Conservation (phyloP, 1,139 yeast species). For the Geotrichum cucujoidarum region DNA sequence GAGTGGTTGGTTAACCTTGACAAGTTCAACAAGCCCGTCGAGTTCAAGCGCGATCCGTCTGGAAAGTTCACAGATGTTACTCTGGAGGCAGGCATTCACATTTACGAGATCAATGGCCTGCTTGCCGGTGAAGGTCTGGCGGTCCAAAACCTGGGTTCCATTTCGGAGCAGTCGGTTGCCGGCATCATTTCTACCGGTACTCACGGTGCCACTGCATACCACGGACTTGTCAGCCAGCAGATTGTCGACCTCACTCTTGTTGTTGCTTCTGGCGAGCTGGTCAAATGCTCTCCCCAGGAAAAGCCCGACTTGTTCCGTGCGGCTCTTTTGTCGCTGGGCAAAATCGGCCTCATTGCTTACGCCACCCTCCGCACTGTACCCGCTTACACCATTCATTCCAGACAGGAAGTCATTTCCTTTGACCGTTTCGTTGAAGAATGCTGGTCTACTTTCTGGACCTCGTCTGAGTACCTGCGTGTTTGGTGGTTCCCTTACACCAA, state of each 20-base stretch:
- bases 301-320: constrained; percentile 74
- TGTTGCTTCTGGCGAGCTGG: constrained; percentile 63
- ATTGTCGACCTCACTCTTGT: constrained; percentile 65
- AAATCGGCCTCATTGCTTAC: constrained; percentile 81
- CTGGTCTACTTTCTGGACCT: constrained; percentile 62
- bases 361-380: constrained; percentile 89
- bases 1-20: constrained; percentile 91
- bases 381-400: constrained; percentile 70
- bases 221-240: constrained; percentile 86
- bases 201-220: constrained; percentile 91
- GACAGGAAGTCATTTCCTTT: constrained; percentile 76
- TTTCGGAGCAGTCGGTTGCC: constrained; percentile 88
- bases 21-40: constrained; percentile 50
- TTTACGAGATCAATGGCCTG: constrained; percentile 69
- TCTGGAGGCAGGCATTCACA: constrained; percentile 85
- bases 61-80: constrained; percentile 81
- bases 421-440: constrained; percentile 62
- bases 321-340: constrained; percentile 82
- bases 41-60: constrained; percentile 39
- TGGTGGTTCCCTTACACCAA: constrained; percentile 98
- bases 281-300: constrained; percentile 63
- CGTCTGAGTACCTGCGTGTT: constrained; percentile 82
- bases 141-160: constrained; percentile 87
- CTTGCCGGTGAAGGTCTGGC: constrained; percentile 65
- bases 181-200: constrained; percentile 96